A percentile compares a stretch with the other conserved stretches of the same genome.
Conservation (phyloP, 2,329 filamentous ascomycete species). For the Colletotrichum godetiae region DNA sequence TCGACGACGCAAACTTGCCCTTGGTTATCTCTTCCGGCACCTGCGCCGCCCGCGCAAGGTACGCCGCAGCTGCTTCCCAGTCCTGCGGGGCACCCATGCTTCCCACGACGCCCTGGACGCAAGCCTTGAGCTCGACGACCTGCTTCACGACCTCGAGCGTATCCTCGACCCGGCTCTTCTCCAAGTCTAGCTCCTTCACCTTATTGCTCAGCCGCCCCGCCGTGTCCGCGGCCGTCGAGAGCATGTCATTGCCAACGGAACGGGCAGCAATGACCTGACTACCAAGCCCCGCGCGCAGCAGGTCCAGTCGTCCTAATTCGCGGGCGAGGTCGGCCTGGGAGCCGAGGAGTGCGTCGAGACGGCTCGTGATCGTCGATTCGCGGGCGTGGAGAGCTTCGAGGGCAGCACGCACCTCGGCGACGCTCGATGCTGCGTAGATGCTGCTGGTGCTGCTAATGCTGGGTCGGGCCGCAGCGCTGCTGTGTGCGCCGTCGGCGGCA, state of each 20-base stretch:
- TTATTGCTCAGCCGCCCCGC: conserved; percentile 87
- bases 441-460: conserved; percentile 35
- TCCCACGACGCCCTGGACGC: conserved; percentile 91
- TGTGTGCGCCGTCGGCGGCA: conserved; percentile 37
- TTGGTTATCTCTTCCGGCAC: conserved; percentile 84
- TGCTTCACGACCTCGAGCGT: conserved; percentile 94
- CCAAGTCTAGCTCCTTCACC: conserved; percentile 87
- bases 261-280: conserved; percentile 87
- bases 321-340: conserved; percentile 89
- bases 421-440: conserved; percentile 78
- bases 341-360: conserved; percentile 80
- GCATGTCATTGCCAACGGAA: conserved; percentile 89
- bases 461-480: conserved; percentile 16
- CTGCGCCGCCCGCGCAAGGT: conserved; percentile 84
- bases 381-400: conserved; percentile 80
- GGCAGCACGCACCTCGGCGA: conserved; percentile 82
- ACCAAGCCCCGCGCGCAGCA: conserved; percentile 88
- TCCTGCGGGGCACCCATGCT: conserved; percentile 98
- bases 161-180: conserved; percentile 91
- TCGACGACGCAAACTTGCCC: conserved; percentile 88
- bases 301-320: conserved; percentile 87
- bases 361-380: conserved; percentile 79
- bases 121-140: conserved; percentile 96
- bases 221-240: conserved; percentile 85
- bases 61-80: conserved; percentile 96